Base-by-base conservation (phyloP, 495 filamentous ascomycete genomes). In the Aspergillus funiculosus region DNA sequence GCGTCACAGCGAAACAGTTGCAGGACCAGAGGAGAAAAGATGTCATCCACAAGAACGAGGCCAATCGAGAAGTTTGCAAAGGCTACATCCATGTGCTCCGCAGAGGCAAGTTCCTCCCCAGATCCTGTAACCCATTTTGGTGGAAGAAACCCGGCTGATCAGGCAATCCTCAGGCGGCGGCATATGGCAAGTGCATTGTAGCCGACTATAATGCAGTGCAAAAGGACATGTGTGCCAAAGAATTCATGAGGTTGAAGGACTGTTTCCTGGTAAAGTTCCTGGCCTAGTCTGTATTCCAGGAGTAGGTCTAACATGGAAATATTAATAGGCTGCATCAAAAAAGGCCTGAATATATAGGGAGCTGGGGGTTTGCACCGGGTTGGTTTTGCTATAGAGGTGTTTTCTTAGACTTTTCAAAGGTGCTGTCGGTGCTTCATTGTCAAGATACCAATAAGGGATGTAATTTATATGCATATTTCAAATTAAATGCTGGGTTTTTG, bases 161-260 rank as follows among this genome's bases (percentile, higher is more conserved):
- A n/a, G 44, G 26, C 39, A 6, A 25, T 28, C 34, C 46, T 39
- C 54, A 97, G 91, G 82, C 85, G 39, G 74, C 87, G 6, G 75
- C 77, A 11, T 99, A 97, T 57, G 92, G 92, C 39, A 89, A 89
- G 74, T 99, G 92, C 61, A 79, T 99, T 46, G 73, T 92, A 25
- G 79, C 79, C 6, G 91, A 99, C 60, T 97, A 94, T 66, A 90
- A 89, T 58, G 80, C 87, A 17, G 80, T 96, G 4, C 77, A 90
- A 52, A 94, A 94, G 54, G 88, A 96, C 62, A 89, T 91, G 72
- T 99, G 92, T 58, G 72, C 74, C 2, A 80, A 78, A 38, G 88
- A 96, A 58, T 97, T 99, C 48, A 65, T 94, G 63, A 79, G 66
- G 52, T 62, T 97, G 38, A 95, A 95, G 64, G 74, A 96, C 49